Base-by-base conservation (phyloP, 2,329 filamentous ascomycete species). In the Amauroascus verrucosus region DNA sequence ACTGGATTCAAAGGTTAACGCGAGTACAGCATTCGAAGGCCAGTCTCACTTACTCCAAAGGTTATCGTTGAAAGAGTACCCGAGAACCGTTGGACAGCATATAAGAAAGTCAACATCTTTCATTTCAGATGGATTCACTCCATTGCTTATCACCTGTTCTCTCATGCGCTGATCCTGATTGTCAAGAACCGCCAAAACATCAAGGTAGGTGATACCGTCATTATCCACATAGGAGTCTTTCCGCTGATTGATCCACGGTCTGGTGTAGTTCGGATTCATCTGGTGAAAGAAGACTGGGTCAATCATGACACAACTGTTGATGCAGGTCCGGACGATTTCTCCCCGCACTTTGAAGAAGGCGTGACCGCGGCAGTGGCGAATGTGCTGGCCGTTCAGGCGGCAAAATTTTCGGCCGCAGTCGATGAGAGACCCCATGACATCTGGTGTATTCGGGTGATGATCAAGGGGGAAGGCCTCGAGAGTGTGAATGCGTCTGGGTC, bases 1-100 rank as follows among this genome's bases (percentile, higher is more conserved):
- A 5, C 26, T 30, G 26, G 9, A 9, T 4, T 30, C 26, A 30
- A 9, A 5, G 26, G 26, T 30, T 30, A n/a, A n/a, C n/a, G 26
- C 26, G 4, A 30, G 26, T 5, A 30, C 4, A 9, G 9, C 26
- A 30, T 4, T 4, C 26, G 9, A 30, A 30, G 9, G 26, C n/a
- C n/a, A n/a, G n/a, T n/a, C n/a, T n/a, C 5, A 30, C 58, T 83
- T 83, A 70, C 33, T 4, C 7, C 9, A 35, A n/a, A 14, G 6
- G 4, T 62, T 61, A 38, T 61, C 56, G 33, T 55, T 59, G 41
- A 62, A 62, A 26, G 56, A 59, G 51, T 60, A 63, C 48, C 51
- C 60, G 50, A 53, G 56, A 38, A 63, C 57, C 16, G 51, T 61
- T 55, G 49, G 55, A 50, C 54, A 62, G 40, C 52, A 53, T 47